Evolutionary conservation across 2,329 filamentous ascomycete genomes (phyloP).

Genomic region (Colletotrichum sp.): DNA sequence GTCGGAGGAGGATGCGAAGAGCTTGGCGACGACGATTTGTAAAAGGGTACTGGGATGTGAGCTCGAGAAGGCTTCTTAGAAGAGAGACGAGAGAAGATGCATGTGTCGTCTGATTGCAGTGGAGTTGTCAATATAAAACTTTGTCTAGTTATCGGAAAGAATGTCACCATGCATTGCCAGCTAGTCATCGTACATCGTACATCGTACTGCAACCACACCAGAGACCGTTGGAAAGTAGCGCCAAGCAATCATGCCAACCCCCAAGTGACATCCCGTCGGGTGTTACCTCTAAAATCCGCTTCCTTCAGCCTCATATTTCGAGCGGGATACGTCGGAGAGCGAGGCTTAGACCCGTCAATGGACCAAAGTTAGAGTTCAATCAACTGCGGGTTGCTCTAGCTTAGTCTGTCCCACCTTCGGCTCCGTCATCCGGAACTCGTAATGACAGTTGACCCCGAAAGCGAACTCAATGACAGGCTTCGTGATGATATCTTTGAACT

Average conservation of each 20-base stretch:
- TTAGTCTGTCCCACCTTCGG: neutral
- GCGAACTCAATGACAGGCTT: neutral
- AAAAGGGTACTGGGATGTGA: neutral
- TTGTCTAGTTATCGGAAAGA: neutral
- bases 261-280: neutral
- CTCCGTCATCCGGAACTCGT: neutral
- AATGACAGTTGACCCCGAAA: neutral
- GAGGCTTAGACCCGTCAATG: neutral
- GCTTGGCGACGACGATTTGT: neutral
- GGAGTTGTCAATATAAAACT: neutral
- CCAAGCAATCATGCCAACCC: neutral
- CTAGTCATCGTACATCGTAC: neutral
- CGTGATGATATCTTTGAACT: neutral
- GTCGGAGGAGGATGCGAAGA: neutral
- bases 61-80: neutral
- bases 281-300: neutral
- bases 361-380: neutral
- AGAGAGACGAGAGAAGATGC: neutral
- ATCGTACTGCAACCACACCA: neutral
- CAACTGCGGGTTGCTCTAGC: neutral
- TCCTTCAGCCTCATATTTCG: neutral
- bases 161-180: neutral
- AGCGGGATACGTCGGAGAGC: neutral
- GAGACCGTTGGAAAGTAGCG: fast-evolving
- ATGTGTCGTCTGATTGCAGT: neutral